Base-by-base conservation (phyloP, 805 yeast species). In the Clavispora phyllophila region DNA sequence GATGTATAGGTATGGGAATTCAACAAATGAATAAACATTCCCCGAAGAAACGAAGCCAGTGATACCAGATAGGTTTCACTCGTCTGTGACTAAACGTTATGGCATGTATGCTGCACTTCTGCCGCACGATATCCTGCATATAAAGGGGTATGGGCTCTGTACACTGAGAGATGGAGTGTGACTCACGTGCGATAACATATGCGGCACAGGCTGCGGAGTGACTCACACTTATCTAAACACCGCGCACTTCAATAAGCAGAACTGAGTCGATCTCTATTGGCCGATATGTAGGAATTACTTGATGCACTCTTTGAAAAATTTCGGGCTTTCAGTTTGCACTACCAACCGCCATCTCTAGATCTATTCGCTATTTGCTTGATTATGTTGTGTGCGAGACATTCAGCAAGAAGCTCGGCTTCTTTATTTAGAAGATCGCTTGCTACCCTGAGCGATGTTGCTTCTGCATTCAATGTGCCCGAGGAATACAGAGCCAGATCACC, bases 401-500 rank as follows among this genome's bases (percentile, higher is more conserved):
- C 26, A 29, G 38, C 38, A 22, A 35, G 46, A 23, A 8, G 33
- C 33, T 29, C 28, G 18, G 41, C 38, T 15, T 44, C 47, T 18
- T 33, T 47, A 14, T 32, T 48, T 27, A 46, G 42, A 17, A 55
- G 66, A 38, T 41, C 50, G 13, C 57, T 68, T 44, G 73, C 73
- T 37, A 62, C 70, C 18, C 53, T 43, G 45, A 57, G 62, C 9
- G 55, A 53, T 20, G 22, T 39, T 22, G 54, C 57, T 15, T 43
- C 55, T 37, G 45, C 53, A 7, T 57, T 59, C 45, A 49, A 56
- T 18, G 75, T 81, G 8, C 89, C 96, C 5, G 57, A 68, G 13
- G 86, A 82, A 37, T 81, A 66, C 60, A 69, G 70, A 57, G 68
- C 87, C 22, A 77, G 95, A 60, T 78, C 88, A 17, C 98, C 99